Percentiles rank a stretch among this genome's conserved stretches.
Evolutionary conservation across 305 asterid species (phyloP).

Genomic region (Rubia balearica): DNA sequence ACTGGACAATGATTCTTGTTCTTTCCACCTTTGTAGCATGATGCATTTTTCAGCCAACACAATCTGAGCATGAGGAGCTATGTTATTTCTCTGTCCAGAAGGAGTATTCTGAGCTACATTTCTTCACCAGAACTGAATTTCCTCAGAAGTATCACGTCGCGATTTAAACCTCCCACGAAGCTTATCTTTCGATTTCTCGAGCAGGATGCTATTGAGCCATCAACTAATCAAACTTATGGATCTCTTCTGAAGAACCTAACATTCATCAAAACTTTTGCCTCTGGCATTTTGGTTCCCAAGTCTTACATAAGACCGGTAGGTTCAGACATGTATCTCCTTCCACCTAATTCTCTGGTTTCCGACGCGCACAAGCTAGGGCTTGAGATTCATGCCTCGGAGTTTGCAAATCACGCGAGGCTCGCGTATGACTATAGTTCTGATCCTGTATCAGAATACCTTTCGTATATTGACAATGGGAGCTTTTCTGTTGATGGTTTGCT

Average conservation of each 20-base stretch:
- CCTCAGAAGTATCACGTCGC: constrained; percentile 41
- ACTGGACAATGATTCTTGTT: neutral
- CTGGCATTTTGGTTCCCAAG: constrained; percentile 80
- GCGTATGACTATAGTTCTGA: constrained; percentile 66
- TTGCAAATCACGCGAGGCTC: constrained; percentile 41
- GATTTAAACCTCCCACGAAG: constrained; percentile 42
- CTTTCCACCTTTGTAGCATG: constrained; percentile 35
- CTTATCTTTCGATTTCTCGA: constrained; percentile 58
- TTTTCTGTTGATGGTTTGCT: constrained; percentile 83
- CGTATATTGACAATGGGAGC: constrained; percentile 53
- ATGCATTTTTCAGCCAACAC: constrained; percentile 55
- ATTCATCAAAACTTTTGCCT: constrained; percentile 57
- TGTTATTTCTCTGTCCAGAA: constrained; percentile 40
- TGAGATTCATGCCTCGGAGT: constrained; percentile 61
- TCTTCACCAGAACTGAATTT: constrained; percentile 86
- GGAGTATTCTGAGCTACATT: constrained; percentile 33
- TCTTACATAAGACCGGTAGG: constrained; percentile 49
- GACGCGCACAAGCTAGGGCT: constrained; percentile 74
- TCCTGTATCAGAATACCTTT: constrained; percentile 64
- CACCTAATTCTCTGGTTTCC: constrained; percentile 42
- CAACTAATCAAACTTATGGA: constrained; percentile 62
- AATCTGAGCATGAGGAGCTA: constrained; percentile 58
- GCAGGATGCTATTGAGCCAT: constrained; percentile 43
- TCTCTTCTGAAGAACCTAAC: constrained; percentile 60
- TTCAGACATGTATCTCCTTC: constrained; percentile 33